Conservation (phyloP, 163 green algal genomes). For the Scenedesmus sp. region DNA sequence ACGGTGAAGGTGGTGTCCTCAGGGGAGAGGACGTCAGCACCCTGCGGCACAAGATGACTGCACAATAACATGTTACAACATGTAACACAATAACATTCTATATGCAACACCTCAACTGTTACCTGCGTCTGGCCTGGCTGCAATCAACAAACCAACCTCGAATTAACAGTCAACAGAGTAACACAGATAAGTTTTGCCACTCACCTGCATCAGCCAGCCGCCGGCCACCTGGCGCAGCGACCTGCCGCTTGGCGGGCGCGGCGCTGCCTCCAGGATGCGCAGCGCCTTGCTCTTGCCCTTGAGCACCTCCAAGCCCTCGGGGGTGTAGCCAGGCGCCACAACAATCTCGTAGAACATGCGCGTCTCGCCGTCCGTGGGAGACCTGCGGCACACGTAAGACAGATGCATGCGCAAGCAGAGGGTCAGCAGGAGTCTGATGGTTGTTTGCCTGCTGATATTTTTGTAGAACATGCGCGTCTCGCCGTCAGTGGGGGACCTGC, state of each 20-base stretch:
- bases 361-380: constrained; percentile 87
- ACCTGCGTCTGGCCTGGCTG: too few relatives aligned
- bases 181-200: not conserved
- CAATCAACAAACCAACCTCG: too few relatives aligned
- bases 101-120: too few relatives aligned
- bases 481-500: constrained; percentile 33
- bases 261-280: constrained; percentile 95
- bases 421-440: too few relatives aligned
- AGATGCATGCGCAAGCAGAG: not conserved
- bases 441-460: too few relatives aligned
- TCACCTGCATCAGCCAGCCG: constrained; percentile 78
- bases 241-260: constrained; percentile 74
- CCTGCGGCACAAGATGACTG: constrained; percentile 79
- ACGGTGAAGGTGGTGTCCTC: constrained; percentile 91
- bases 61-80: too few relatives aligned
- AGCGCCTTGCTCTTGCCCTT: constrained; percentile 98
- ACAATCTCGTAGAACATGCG: constrained; percentile 99
- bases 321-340: constrained; percentile 95
- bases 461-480: too few relatives aligned
- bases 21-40: constrained; percentile 84
- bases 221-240: constrained; percentile 88
- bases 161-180: too few relatives aligned
- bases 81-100: too few relatives aligned
- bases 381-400: constrained; percentile 33
- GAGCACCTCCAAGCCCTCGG: constrained; percentile 73